Evolutionary conservation across 1,139 yeast genomes (phyloP).

Genomic region (Suhomyces bokatorum): DNA sequence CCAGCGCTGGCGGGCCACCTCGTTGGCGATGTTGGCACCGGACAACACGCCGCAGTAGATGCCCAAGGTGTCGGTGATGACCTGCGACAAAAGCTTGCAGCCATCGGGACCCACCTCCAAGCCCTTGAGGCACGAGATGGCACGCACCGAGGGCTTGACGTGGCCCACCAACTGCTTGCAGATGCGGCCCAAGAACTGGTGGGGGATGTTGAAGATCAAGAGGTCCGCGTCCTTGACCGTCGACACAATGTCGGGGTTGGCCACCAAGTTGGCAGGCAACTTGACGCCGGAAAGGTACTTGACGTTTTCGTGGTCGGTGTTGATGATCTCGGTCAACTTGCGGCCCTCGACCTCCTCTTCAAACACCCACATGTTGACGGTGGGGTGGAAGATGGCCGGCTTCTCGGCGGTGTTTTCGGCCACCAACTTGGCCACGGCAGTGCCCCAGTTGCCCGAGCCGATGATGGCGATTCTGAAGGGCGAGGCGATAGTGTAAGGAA

Average conservation of each 20-base stretch:
- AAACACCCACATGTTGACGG: slow-evolving; percentile 51
- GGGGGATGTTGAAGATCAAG: slow-evolving; percentile 49
- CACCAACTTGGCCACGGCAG: slow-evolving; percentile 48
- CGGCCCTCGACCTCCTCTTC: slow-evolving; percentile 45
- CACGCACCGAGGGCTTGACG: slow-evolving; percentile 40
- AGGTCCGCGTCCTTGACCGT: slow-evolving; percentile 47
- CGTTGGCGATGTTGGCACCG: slow-evolving; percentile 52
- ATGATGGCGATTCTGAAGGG: slow-evolving; percentile 49
- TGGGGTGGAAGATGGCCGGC: slow-evolving; percentile 39
- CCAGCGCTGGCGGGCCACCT: slow-evolving; percentile 50
- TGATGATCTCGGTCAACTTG: slow-evolving; percentile 47
- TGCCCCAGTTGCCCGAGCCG: slow-evolving; percentile 55
- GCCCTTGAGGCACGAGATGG: slow-evolving; percentile 51
- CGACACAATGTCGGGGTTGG: slow-evolving; percentile 41
- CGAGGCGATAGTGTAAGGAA: slow-evolving; percentile 34
- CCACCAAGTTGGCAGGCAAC: slow-evolving; percentile 44
- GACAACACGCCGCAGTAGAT: slow-evolving; percentile 48
- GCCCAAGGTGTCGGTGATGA: slow-evolving; percentile 46
- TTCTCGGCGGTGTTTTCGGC: slow-evolving; percentile 48
- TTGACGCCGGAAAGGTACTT: slow-evolving; percentile 47
- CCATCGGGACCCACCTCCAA: slow-evolving; percentile 48
- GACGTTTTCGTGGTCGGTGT: slow-evolving; percentile 46
- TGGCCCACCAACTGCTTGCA: slow-evolving; percentile 43
- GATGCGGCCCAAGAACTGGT: slow-evolving; percentile 46
- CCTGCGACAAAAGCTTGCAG: slow-evolving; percentile 48